A percentile compares a stretch with the other conserved stretches of the same genome.
These are phyloP conservation scores for Fragaria ananassa DNA, from an alignment of 306 rosid species.

Conservation along the genomic window DNA sequence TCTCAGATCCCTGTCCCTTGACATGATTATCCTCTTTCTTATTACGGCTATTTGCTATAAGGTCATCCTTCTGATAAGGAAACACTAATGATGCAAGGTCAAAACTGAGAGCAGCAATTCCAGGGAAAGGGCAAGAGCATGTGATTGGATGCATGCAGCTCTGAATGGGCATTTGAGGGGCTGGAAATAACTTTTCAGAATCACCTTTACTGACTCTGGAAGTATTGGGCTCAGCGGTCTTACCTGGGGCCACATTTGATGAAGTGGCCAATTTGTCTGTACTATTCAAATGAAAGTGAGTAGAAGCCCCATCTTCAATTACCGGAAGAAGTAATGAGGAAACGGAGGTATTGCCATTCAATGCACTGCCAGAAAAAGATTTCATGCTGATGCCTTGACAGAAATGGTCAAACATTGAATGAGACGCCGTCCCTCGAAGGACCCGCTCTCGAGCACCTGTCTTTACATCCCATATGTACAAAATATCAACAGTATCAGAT, in stretches of 20 bases:
- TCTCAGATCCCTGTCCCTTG: slow-evolving; percentile 54
- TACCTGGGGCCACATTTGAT: slow-evolving; percentile 47
- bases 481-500: slow-evolving; percentile 56
- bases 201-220: slow-evolving; percentile 43
- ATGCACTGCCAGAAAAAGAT: slow-evolving; percentile 58
- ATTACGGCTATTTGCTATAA: slow-evolving; percentile 29
- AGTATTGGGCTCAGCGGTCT: slow-evolving; percentile 42
- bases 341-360: slow-evolving; percentile 87
- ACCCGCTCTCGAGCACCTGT: slow-evolving; percentile 87
- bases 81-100: slow-evolving; percentile 71
- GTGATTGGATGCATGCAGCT: slow-evolving; percentile 62
- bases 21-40: slow-evolving; percentile 34
- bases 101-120: slow-evolving; percentile 71
- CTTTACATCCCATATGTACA: slow-evolving; percentile 92
- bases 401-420: slow-evolving; percentile 89
- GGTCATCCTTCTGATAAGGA: slow-evolving; percentile 48
- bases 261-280: slow-evolving; percentile 40
- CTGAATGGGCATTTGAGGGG: slow-evolving; percentile 35
- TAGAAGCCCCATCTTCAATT: slow-evolving; percentile 67
- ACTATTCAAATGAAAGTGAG: slow-evolving; percentile 40
- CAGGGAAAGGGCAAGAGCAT: slow-evolving; percentile 89
- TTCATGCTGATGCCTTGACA: slow-evolving; percentile 70
- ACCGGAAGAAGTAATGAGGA: slow-evolving; percentile 71
- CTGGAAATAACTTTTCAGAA: slow-evolving; percentile 31
- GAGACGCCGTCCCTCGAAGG: slow-evolving; percentile 81